Evolutionary conservation across 2,329 filamentous ascomycete species (phyloP), one percentile per base, ranked within the genome.

Genomic region (Paraconiothyrium brasiliense): DNA sequence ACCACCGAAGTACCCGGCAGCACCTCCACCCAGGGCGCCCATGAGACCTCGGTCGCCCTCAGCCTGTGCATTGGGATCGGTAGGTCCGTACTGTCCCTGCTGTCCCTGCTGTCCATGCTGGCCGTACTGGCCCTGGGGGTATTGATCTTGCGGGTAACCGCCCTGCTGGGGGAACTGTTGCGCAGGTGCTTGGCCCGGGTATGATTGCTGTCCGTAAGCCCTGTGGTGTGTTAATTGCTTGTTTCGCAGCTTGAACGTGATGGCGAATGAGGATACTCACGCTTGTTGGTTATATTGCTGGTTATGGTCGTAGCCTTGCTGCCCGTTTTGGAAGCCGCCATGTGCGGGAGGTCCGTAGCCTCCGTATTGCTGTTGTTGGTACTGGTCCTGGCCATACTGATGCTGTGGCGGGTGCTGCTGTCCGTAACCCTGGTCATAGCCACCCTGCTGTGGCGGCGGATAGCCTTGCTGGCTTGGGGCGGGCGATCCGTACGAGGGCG

Each of bases 31-130:
- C 4, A 88, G 74, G 3, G 86, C 83, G 50, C 87, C 85, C 68
- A 85, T 82, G 5, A 89, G 77, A 41, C 86, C 86, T 59, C 87
- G 84, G 63, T 89, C 86, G 52, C 82, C 84, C 52, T 86, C 84
- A 51, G 78, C 80, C 41, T 82, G 82, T 58, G 76, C 76, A 63
- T 78, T 79, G 13, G 82, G 82, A 46, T 80, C 78, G 43, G 80
- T 82, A 16, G 81, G 68, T 39, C 81, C 81, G 60, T 80, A 80
- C 60, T 77, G 39, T 2, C 14, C 67, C 66, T 66, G 77, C 70
- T 70, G 76, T 61, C 66, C 79, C 66, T 66, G 77, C 70, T 70
- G 76, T 61, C 66, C 79, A 66, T 63, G 70, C 73, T 71, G 74
- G 57, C 76, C 76, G 67, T 82, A 79, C 43, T 71, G 71, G 57